Evolutionary conservation across 768 basidiomycete species (phyloP).

Genomic region (Collybiopsis confluens): DNA sequence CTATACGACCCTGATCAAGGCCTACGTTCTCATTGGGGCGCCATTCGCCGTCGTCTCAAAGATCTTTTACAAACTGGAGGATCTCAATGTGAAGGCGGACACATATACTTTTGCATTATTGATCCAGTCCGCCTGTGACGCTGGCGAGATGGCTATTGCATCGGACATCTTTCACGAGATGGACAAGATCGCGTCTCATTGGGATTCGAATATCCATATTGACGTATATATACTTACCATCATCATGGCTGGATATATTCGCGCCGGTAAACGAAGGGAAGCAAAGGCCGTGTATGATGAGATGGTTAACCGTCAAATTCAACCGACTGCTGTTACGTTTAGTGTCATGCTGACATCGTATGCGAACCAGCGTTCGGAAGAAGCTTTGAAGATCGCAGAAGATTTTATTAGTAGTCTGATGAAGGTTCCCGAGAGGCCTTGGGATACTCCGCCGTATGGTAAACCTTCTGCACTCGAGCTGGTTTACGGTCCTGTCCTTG

Average conservation of each 20-base stretch:
- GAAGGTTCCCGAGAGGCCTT: conserved; percentile 27
- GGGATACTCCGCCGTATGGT: conserved; percentile 35
- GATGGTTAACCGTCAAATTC: conserved; percentile 62
- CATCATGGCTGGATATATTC: conserved; percentile 71
- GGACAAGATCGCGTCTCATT: conserved; percentile 39
- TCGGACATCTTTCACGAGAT: conserved; percentile 65
- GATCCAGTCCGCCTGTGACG: conserved; percentile 79
- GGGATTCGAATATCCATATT: conserved; percentile 35
- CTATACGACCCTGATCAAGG: conserved; percentile 79
- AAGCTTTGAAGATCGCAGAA: conserved; percentile 58
- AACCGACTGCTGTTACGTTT: conserved; percentile 68
- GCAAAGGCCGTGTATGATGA: conserved; percentile 69
- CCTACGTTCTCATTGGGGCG: conserved; percentile 76
- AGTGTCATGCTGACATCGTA: conserved; percentile 63
- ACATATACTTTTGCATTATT: conserved; percentile 65
- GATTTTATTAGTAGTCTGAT: conserved; percentile 57
- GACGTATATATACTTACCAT: conserved; percentile 66
- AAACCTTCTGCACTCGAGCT: conserved; percentile 43
- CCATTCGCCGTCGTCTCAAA: conserved; percentile 62
- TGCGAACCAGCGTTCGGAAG: conserved; percentile 40
- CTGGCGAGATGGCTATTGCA: conserved; percentile 60
- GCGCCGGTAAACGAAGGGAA: conserved; percentile 39
- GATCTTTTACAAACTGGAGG: conserved; percentile 55
- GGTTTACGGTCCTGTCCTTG: conserved; percentile 60
- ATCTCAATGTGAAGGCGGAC: conserved; percentile 52